phyloP scores from a whole-genome alignment of 805 yeast species.

The Tetrapisispora nanseiensis region DNA sequence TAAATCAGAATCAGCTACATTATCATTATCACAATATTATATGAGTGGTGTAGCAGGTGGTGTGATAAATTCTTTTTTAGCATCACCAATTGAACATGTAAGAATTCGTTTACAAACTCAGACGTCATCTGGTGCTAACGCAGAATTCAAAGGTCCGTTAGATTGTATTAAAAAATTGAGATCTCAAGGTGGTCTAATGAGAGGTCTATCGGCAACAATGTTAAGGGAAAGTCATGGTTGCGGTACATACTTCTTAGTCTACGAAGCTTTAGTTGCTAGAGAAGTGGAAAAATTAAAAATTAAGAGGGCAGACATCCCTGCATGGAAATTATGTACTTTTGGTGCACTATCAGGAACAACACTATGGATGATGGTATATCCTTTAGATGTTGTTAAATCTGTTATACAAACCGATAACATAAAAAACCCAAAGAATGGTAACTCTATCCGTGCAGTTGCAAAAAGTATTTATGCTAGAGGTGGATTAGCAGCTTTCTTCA shows the following conservation, averaged over 20 bases:
- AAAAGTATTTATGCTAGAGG: constrained; percentile 43
- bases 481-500: constrained; percentile 73
- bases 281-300: constrained; percentile 30
- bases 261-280: constrained; percentile 73
- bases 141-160: constrained; percentile 49
- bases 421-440: constrained; percentile 44
- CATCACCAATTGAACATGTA: constrained; percentile 90
- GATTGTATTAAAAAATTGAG: constrained; percentile 41
- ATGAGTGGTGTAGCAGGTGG: constrained; percentile 88
- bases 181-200: constrained; percentile 50
- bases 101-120: constrained; percentile 90
- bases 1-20: constrained; percentile 23
- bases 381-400: constrained; percentile 86
- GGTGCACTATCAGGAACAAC: constrained; percentile 91
- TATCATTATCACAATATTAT: constrained; percentile 61
- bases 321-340: constrained; percentile 73
- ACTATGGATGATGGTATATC: constrained; percentile 77
- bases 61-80: constrained; percentile 75
- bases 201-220: constrained; percentile 77
- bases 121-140: constrained; percentile 34
- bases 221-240: constrained; percentile 79
- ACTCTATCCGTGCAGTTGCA: constrained; percentile 44
- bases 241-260: constrained; percentile 82
- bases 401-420: constrained; percentile 71
- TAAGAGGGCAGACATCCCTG: constrained; percentile 66